Evolutionary conservation across 2,329 filamentous ascomycete genomes (phyloP), one percentile per base, ranked within the genome.

Genomic region (Alternaria infectoria): DNA sequence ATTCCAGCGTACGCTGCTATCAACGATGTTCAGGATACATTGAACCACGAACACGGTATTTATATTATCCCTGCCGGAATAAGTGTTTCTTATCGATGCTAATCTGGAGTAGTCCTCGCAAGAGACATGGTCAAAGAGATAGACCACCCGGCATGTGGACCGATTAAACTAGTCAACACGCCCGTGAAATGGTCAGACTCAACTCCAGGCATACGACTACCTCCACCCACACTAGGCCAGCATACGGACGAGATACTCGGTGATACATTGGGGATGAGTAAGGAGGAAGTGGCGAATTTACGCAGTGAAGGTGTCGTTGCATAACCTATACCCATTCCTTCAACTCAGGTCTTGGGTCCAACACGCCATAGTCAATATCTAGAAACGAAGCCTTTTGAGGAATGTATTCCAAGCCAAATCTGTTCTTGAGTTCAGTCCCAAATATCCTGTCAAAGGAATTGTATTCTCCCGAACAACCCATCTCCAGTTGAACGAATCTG

Each of bases 161-260:
- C 90, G 0, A 90, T 99, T 67, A 94, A 93, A 81, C 83, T 99
- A 75, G 91, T 99, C 57, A 97, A 97, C 74, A 96, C 93, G 1
- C 96, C 96, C 0, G 90, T 99, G 62, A 99, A 99, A 79, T 97
- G 93, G 79, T 97, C 93, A 6, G 89, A 94, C 69, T 91, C 91
- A 25, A 89, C 87, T 69, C 93, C 94, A 0, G 87, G 88, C 4
- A 89, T 97, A 43, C 86, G 95, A 32, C 90, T 85, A 4, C 87
- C 92, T 25, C 96, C 96, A 17, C 96, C 96, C 1, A 91, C 90
- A 8, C 82, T 99, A 32, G 96, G 79, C 10, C 79, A 81, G 60
- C 79, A 81, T 59, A 81, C 79, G 6, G 69, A 80, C 46, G 78
- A 80, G 47, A 74, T 81, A 15, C 66, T 81, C 15, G 67, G 67